These are phyloP conservation scores for Venturia oleaginea DNA, from an alignment of 2,329 filamentous ascomycete genomes.

Conservation along the genomic window DNA sequence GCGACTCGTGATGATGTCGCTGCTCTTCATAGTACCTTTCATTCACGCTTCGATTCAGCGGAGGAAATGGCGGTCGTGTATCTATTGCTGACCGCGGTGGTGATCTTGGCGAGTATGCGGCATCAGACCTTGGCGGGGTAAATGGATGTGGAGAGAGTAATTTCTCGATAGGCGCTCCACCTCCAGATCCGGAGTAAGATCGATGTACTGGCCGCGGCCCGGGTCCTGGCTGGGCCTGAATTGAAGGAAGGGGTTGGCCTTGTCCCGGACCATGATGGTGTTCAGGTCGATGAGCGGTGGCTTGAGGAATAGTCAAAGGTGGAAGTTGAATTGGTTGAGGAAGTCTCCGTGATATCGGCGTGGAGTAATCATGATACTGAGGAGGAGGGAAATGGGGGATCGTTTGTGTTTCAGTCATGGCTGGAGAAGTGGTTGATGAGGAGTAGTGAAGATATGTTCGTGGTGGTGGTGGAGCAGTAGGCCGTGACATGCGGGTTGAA, in stretches of 20 bases:
- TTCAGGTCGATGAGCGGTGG: slow-evolving; percentile 24
- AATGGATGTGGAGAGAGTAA: slow-evolving; percentile 28
- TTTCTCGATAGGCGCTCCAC: slow-evolving; percentile 28
- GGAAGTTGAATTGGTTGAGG: slow-evolving; percentile 33
- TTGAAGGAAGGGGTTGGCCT: slow-evolving; percentile 15
- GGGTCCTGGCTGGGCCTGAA: slow-evolving; percentile 25
- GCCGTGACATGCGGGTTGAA: slow-evolving; percentile 31
- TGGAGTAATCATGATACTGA: slow-evolving; percentile 30
- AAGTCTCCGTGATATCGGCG: slow-evolving; percentile 24
- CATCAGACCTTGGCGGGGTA: slow-evolving; percentile 31
- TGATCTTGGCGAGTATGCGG: slow-evolving; percentile 27
- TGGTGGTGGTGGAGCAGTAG: slow-evolving; percentile 28
- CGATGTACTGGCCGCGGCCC: slow-evolving; percentile 17
- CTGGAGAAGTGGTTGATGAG: slow-evolving; percentile 25
- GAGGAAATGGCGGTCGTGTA: slow-evolving; percentile 6
- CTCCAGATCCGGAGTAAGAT: slow-evolving; percentile 20
- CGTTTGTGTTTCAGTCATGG: slow-evolving; percentile 39
- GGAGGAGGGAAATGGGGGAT: slow-evolving; percentile 32
- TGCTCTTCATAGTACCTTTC: slow-evolving; percentile 4
- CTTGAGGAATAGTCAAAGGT: slow-evolving; percentile 29
- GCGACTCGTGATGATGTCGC: slow-evolving; percentile 7
- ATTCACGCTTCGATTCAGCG: slow-evolving; percentile 1
- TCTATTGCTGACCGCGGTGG: slow-evolving; percentile 13
- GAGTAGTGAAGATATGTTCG: slow-evolving; percentile 32
- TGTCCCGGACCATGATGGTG: slow-evolving; percentile 23